Conservation (phyloP, 2,329 filamentous ascomycete species). For the Botrytis elliptica region DNA sequence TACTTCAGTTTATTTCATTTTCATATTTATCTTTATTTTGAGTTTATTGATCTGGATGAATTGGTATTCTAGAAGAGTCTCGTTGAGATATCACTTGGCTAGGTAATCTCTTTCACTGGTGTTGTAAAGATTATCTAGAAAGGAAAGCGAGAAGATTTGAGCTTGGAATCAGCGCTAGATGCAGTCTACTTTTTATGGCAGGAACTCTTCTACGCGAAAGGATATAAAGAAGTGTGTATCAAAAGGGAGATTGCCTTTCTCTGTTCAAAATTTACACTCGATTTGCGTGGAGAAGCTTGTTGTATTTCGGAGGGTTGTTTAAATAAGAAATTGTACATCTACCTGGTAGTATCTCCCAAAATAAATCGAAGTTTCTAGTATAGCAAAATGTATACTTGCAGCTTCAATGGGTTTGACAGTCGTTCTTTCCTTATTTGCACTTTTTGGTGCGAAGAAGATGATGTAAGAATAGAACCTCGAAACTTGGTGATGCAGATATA, state of each 20-base stretch:
- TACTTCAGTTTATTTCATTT: neutral
- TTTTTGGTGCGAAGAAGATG: neutral
- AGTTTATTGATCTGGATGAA: neutral
- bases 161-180: neutral
- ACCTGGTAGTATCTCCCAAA: neutral
- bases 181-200: neutral
- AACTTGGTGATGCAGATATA: neutral
- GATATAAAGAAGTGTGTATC: neutral
- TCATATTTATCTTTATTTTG: neutral
- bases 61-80: neutral
- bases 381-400: neutral
- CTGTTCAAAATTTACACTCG: neutral
- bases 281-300: neutral
- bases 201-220: neutral
- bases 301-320: too few relatives aligned
- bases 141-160: neutral
- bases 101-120: neutral
- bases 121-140: neutral
- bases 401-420: accelerated
- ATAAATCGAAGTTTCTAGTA: neutral
- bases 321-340: neutral
- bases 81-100: neutral
- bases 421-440: neutral
- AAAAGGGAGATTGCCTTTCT: neutral
- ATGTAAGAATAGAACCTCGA: neutral